Base-by-base conservation (phyloP, 257 asterid species). In the Catharanthus roseus region DNA sequence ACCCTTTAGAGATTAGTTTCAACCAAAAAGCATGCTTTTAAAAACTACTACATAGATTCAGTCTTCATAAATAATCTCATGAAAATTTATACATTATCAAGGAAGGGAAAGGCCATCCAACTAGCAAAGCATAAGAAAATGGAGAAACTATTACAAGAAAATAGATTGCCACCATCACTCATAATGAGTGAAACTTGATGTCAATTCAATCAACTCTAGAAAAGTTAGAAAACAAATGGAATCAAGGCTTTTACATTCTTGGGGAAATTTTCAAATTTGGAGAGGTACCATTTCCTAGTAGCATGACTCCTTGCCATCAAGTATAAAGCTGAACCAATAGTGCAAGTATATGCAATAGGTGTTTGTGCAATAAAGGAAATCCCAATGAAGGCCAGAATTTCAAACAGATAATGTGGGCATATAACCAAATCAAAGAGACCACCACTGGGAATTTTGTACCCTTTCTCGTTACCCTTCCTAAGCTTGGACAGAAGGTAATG, bases 361-460 rank as follows among this genome's bases (percentile, higher is more conserved):
- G 89, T 85, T 33, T 90, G 96, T 3, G 92, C 78, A 33, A 90
- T 83, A 4, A 81, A 85, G 1, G 90, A 78, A 12, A 88, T 64
- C 15, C 95, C 95, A 0, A 85, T 1, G 65, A 90, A 82, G 6
- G 29, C 71, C 45, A 79, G 39, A 55, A 86, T 88, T 57, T 90
- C 95, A 33, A 88, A 90, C 24, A 90, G 88, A 80, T 90, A 90
- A 65, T 88, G 95, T 0, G 95, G 96, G 86, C 95, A 90, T 63
- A 83, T 41, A 12, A 90, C 89, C 75, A 83, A 68, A 72, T 63
- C 26, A 63, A 90, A 90, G 24, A 90, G 88, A 47, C 96, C 95
- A 10, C 92, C 95, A 15, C 15, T 70, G 6, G 95, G 95, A 45
- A 88, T 86, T 75, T 81, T 85, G 82, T 90, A 90, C n/a, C 83